A percentile compares a stretch with the other conserved stretches of the same genome.
Conservation (phyloP, 768 basidiomycete genomes). For the Tricholomella constricta region DNA sequence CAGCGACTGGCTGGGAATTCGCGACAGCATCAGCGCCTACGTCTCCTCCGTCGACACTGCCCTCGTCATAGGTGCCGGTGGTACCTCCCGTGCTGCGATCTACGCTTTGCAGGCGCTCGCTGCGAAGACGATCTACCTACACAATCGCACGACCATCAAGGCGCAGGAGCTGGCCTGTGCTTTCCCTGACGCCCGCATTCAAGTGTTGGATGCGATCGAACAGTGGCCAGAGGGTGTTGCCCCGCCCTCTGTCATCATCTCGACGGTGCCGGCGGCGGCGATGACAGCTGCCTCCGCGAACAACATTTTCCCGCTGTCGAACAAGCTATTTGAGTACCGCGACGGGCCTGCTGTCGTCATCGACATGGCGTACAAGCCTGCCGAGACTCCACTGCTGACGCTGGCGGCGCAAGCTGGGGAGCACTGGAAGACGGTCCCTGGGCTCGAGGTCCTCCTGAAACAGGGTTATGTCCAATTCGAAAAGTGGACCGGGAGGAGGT, state of each 20-base stretch:
- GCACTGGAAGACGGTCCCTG: slow-evolving; percentile 74
- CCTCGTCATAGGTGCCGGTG: slow-evolving; percentile 93
- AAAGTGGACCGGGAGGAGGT: slow-evolving; percentile 73
- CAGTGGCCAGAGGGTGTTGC: slow-evolving; percentile 45
- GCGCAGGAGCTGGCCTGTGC: slow-evolving; percentile 67
- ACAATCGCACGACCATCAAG: slow-evolving; percentile 79
- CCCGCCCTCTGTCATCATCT: slow-evolving; percentile 76
- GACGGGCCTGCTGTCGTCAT: slow-evolving; percentile 66
- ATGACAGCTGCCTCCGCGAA: slow-evolving; percentile 37
- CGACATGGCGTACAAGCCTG: slow-evolving; percentile 94
- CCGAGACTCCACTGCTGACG: slow-evolving; percentile 75
- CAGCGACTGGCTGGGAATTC: slow-evolving; percentile 94
- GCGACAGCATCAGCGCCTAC: slow-evolving; percentile 48
- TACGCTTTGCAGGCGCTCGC: slow-evolving; percentile 80
- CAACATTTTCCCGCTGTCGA: slow-evolving; percentile 51
- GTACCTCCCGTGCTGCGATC: slow-evolving; percentile 92
- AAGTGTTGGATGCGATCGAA: slow-evolving; percentile 60
- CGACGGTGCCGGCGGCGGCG: slow-evolving; percentile 82
- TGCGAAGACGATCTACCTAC: slow-evolving; percentile 75
- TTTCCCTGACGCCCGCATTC: slow-evolving; percentile 68
- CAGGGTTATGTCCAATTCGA: slow-evolving; percentile 88
- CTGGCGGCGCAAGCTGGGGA: slow-evolving; percentile 55
- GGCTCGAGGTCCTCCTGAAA: slow-evolving; percentile 83
- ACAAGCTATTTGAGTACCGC: slow-evolving; percentile 54
- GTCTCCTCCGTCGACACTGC: slow-evolving; percentile 51